phyloP scores from a whole-genome alignment of 176 grass and related monocot species.

The Carex cristatella region DNA sequence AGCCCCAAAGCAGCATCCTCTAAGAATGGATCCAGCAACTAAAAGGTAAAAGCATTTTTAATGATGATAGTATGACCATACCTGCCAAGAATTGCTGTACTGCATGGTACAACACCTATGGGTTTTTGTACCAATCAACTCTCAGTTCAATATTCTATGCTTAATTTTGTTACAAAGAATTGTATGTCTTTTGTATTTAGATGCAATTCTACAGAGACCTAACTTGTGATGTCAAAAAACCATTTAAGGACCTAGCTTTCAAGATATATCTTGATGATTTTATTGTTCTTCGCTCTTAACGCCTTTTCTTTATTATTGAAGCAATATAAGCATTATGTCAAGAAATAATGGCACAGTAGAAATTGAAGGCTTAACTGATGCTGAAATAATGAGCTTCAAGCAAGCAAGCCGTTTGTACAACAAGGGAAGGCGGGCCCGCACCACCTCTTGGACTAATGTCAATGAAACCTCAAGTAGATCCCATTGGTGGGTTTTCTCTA shows the following conservation, averaged over 20 bases:
- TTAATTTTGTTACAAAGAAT: background rate
- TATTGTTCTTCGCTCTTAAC: background rate
- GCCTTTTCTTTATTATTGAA: constrained; percentile 20
- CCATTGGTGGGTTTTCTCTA: constrained; percentile 63
- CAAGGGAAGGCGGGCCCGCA: constrained; percentile 55
- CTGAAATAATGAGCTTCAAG: constrained; percentile 44
- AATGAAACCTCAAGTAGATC: constrained; percentile 89
- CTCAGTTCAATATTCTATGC: constrained; percentile 1
- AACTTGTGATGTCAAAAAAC: background rate
- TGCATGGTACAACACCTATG: background rate
- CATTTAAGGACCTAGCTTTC: background rate
- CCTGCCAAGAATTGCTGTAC: background rate
- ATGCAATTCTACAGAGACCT: background rate
- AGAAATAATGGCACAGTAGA: constrained; percentile 57
- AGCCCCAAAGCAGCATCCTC: constrained; percentile 53
- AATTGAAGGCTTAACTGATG: constrained; percentile 69
- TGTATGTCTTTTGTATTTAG: background rate
- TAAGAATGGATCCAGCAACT: constrained; percentile 31
- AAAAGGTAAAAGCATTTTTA: constrained; percentile 33
- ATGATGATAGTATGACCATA: background rate
- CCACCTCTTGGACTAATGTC: constrained; percentile 82
- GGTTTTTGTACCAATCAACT: background rate
- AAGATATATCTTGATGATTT: background rate
- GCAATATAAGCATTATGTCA: constrained; percentile 64
- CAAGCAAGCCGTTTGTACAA: constrained; percentile 76